Percentiles rank a stretch among this genome's conserved stretches.
These are phyloP conservation scores for Hypomontagnella monticulosa DNA, from an alignment of 495 filamentous ascomycete species.

Conservation along the genomic window DNA sequence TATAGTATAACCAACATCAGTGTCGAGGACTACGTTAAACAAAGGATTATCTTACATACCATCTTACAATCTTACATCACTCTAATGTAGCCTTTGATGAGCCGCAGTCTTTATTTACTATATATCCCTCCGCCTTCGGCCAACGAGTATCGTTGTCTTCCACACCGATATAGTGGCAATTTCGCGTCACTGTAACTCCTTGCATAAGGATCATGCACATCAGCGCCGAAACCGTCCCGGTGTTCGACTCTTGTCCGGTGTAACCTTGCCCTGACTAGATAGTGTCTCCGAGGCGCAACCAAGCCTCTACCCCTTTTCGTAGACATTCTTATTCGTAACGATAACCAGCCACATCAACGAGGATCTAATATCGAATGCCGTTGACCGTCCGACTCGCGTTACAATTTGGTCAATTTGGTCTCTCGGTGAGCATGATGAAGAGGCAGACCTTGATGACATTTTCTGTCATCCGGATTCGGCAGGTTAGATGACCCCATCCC, in stretches of 20 bases:
- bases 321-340: constrained; percentile 1
- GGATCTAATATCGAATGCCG: not conserved
- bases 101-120: constrained; percentile 12
- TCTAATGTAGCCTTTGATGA: constrained; percentile 12
- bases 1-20: constrained; percentile 10
- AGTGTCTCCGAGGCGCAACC: constrained; percentile 1
- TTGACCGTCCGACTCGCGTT: not conserved
- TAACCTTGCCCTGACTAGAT: constrained; percentile 14
- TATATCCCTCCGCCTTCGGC: constrained; percentile 25
- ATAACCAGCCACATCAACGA: not conserved
- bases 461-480: constrained; percentile 28
- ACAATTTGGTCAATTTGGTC: constrained; percentile 64
- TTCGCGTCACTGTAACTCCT: constrained; percentile 25
- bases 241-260: constrained; percentile 24
- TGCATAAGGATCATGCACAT: constrained; percentile 40
- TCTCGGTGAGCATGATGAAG: constrained; percentile 80
- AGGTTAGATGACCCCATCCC: constrained; percentile 30
- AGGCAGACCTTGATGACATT: constrained; percentile 71
- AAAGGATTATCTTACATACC: constrained; percentile 17
- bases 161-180: constrained; percentile 42
- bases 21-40: constrained; percentile 1
- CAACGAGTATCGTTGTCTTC: constrained; percentile 8
- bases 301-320: not conserved
- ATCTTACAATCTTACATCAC: constrained; percentile 28
- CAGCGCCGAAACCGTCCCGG: constrained; percentile 37